phyloP scores from a whole-genome alignment of 495 filamentous ascomycete species.

The Amniculicola lignicola region DNA sequence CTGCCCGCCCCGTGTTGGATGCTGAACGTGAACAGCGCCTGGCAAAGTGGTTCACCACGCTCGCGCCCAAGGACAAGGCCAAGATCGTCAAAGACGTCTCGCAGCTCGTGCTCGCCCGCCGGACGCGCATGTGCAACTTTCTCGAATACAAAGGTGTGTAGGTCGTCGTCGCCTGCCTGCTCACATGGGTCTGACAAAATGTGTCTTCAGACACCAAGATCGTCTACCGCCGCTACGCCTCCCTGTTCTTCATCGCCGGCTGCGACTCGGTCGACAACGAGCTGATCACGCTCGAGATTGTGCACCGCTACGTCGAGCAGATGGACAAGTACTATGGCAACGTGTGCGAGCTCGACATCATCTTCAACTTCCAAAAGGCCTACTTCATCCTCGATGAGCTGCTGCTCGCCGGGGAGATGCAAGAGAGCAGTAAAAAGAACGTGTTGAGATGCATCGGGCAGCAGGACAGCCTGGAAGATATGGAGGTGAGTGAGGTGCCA shows the following conservation, averaged over 20 bases:
- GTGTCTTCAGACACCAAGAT: constrained; percentile 81
- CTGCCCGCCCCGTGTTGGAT: constrained; percentile 39
- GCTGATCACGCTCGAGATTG: constrained; percentile 94
- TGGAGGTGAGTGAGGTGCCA: constrained; percentile 74
- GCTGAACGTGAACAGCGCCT: constrained; percentile 65
- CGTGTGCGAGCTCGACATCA: constrained; percentile 98
- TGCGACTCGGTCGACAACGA: constrained; percentile 95
- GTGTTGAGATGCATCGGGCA: constrained; percentile 90
- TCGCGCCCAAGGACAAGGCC: constrained; percentile 96
- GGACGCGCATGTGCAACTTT: constrained; percentile 99
- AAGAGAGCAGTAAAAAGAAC: constrained; percentile 99
- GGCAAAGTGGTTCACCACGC: constrained; percentile 98
- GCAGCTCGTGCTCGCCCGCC: constrained; percentile 89
- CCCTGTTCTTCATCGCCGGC: constrained; percentile 98
- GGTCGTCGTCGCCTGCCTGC: neutral
- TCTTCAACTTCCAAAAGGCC: constrained; percentile 99
- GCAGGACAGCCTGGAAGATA: constrained; percentile 92
- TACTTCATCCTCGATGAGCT: constrained; percentile 99
- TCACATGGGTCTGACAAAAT: constrained; percentile 11
- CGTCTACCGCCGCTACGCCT: constrained; percentile 97
- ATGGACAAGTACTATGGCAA: constrained; percentile 99
- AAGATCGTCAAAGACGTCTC: constrained; percentile 99
- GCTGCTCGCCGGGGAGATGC: constrained; percentile 91
- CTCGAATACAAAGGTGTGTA: constrained; percentile 91
- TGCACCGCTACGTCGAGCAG: constrained; percentile 98